Conservation (phyloP, 192 early-diverging fungal genomes). For the Oehlia diaphana region DNA sequence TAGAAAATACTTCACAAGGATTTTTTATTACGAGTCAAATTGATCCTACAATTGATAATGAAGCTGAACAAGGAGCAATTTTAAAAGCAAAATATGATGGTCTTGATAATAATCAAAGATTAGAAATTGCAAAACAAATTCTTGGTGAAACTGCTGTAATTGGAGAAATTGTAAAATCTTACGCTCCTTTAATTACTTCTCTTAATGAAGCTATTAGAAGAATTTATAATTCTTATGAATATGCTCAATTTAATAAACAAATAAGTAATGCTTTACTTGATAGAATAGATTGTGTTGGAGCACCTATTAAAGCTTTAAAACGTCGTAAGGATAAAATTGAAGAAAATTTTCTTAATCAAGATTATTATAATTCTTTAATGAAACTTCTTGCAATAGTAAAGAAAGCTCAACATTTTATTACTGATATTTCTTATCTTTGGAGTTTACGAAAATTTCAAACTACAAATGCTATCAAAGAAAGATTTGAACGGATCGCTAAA, state of each 20-base stretch:
- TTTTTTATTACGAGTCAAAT: not conserved
- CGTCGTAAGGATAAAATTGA: conserved; percentile 17
- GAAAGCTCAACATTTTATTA: conserved; percentile 22
- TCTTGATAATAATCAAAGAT: not conserved
- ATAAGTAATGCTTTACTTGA: conserved; percentile 15
- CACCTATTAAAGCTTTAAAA: conserved; percentile 9
- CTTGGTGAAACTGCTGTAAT: conserved; percentile 11
- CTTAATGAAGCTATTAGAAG: conserved; percentile 16
- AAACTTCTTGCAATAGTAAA: conserved; percentile 9
- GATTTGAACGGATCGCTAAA: conserved; percentile 4
- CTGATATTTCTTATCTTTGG: conserved; percentile 10
- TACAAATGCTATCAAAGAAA: not conserved
- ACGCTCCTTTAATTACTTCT: not conserved
- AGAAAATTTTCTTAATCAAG: conserved; percentile 10
- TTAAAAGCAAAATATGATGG: not conserved
- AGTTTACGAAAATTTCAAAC: conserved; percentile 16
- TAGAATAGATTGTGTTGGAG: conserved; percentile 2
- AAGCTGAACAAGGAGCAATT: not conserved
- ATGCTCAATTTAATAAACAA: conserved; percentile 22
- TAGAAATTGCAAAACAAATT: not conserved
- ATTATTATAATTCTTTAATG: conserved; percentile 23
- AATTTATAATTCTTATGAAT: conserved; percentile 23
- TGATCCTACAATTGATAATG: not conserved
- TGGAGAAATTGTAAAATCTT: conserved; percentile 20
- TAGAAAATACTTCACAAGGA: not conserved